Base-by-base conservation (phyloP, 495 filamentous ascomycete species). In the Amphirosellinia nigrospora region DNA sequence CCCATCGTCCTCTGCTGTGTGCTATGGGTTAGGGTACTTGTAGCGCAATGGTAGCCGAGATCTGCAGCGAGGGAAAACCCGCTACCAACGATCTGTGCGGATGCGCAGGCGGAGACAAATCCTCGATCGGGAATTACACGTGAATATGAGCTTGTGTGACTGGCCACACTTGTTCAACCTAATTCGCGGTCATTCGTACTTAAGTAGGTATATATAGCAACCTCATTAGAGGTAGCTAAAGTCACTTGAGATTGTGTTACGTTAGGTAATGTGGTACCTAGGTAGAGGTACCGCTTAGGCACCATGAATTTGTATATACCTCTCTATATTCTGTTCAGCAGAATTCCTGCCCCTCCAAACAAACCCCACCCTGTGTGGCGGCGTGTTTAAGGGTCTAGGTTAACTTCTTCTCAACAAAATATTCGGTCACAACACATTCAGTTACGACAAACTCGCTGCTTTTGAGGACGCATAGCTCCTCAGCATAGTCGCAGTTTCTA, bases 1-100 rank as follows among this genome's bases (percentile, higher is more conserved):
- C 19, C n/a, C n/a, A 5, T 4, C 19, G n/a, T n/a, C n/a, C n/a
- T n/a, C n/a, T n/a, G n/a, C n/a, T n/a, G n/a, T n/a, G 10, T 1
- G 50, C 26, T 6, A 30, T 53, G 50, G 50, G 50, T 53, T 53
- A 53, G 50, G 50, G 50, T 53, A 53, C 23, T 15, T 53, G 48
- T 53, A n/a, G n/a, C n/a, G n/a, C n/a, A n/a, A n/a, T n/a, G n/a
- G 48, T 34, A 56, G 53, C 28, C 4, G 30, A 19, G 13, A 5
- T 56, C 30, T 56, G 16, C 15, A 56, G 53, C 19, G 28, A 56
- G 28, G 16, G 5, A 58, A n/a, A 30, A 58, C 53, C 53, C 53
- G 53, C 53, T 58, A 36, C n/a, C 53, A n/a, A n/a, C n/a, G n/a
- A 36, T 15, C 16, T 19, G 21, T 34, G 3, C 15, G 6, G 11